Evolutionary conservation across 208 protist genomes (phyloP).

Genomic region (Trypanosoma scelopori): DNA sequence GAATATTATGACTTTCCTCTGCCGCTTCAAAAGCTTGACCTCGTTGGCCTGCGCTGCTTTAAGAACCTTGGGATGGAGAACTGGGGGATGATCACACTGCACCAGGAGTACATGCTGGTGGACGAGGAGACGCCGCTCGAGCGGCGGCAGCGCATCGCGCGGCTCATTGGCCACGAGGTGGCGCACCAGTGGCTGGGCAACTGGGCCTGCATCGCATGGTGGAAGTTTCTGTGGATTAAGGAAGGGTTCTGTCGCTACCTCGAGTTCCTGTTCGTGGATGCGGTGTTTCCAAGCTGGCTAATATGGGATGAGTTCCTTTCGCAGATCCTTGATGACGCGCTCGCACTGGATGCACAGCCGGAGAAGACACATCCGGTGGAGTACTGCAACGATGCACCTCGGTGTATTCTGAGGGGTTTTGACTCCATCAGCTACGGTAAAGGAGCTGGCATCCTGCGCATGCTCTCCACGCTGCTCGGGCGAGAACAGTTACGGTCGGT

Average conservation of each 20-base stretch:
- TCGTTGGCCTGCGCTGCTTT: conserved; percentile 45
- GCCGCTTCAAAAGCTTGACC: conserved; percentile 92
- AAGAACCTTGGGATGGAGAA: conserved; percentile 83
- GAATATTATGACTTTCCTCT: conserved; percentile 88
- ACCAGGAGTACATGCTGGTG: conserved; percentile 65
- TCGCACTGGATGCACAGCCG: conserved; percentile 39
- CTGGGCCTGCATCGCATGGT: conserved; percentile 94
- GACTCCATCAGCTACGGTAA: conserved; percentile 80
- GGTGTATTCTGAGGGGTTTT: conserved; percentile 47
- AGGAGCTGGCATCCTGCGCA: conserved; percentile 69
- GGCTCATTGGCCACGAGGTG: conserved; percentile 93
- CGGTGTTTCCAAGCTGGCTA: conserved; percentile 79
- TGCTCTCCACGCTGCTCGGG: conserved; percentile 62
- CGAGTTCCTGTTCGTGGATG: conserved; percentile 80
- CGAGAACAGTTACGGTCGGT: conserved; percentile 32
- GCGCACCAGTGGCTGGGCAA: conserved; percentile 95
- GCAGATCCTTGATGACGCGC: conserved; percentile 41
- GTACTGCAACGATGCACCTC: conserved; percentile 33
- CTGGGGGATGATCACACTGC: conserved; percentile 91
- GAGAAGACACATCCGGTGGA: conserved; percentile 49
- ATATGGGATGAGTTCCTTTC: conserved; percentile 72
- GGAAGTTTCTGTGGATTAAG: conserved; percentile 96
- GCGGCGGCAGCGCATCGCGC: conserved; percentile 78
- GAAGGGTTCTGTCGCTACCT: conserved; percentile 97
- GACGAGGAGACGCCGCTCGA: conserved; percentile 46